Evolutionary conservation across 1,284 basidiomycete genomes (phyloP).

Genomic region (Spongispora temasekensis): DNA sequence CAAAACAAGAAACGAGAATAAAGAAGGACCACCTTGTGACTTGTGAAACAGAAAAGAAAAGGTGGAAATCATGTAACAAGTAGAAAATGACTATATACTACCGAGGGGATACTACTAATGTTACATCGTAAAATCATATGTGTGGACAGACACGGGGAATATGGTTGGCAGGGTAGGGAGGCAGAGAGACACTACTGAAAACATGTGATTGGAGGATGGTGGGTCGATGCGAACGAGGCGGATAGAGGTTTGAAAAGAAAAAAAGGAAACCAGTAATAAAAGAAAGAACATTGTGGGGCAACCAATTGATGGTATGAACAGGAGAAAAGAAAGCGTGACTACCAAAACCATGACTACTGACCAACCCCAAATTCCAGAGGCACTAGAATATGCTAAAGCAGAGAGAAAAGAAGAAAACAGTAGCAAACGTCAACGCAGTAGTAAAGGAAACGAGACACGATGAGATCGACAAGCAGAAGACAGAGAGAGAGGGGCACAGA

Average conservation of each 20-base stretch:
- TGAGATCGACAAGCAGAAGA: constrained; percentile 21
- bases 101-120: constrained; percentile 23
- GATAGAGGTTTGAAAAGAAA: constrained; percentile 9
- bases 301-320: constrained; percentile 19
- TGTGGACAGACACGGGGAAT: too few relatives aligned
- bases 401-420: constrained; percentile 3
- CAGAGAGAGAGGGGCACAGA: constrained; percentile 1
- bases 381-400: constrained; percentile 20
- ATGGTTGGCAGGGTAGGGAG: constrained; percentile 13
- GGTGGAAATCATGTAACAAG: constrained; percentile 8
- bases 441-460: constrained; percentile 6
- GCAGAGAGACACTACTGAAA: constrained; percentile 13
- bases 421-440: constrained; percentile 11
- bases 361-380: constrained; percentile 12
- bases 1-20: not conserved
- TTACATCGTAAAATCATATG: constrained; percentile 38
- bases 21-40: too few relatives aligned
- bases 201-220: constrained; percentile 25
- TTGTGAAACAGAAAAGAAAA: not conserved
- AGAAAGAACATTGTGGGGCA: constrained; percentile 17
- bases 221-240: constrained; percentile 15
- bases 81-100: constrained; percentile 33
- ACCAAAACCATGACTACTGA: constrained; percentile 11
- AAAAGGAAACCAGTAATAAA: not conserved
- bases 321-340: not conserved